phyloP scores from a whole-genome alignment of 495 filamentous ascomycete species.

The Chaetomidium leptoderma region DNA sequence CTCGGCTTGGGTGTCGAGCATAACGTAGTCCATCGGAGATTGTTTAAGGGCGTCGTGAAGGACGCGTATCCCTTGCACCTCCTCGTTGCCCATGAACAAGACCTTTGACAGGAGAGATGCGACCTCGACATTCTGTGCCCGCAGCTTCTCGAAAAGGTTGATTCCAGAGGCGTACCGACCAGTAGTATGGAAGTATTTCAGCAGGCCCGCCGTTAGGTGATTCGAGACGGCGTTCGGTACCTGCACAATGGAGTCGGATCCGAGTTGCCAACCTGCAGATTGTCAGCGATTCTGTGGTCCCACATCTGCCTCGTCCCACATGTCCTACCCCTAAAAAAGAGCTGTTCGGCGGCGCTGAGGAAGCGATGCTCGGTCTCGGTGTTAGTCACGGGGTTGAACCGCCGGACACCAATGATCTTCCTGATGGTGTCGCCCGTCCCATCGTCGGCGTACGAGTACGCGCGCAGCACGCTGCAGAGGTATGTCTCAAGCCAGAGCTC shows the following conservation, averaged over 20 bases:
- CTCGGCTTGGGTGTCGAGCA: constrained; percentile 89
- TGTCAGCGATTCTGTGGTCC: background rate
- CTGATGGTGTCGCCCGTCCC: constrained; percentile 85
- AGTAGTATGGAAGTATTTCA: constrained; percentile 96
- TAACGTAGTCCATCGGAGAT: constrained; percentile 90
- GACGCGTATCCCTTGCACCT: constrained; percentile 85
- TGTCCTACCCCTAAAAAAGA: constrained; percentile 82
- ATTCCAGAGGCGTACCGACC: constrained; percentile 93
- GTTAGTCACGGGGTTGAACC: constrained; percentile 95
- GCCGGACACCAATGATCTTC: constrained; percentile 87
- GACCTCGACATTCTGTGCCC: constrained; percentile 84
- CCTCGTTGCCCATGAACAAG: constrained; percentile 87
- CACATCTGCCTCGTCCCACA: background rate
- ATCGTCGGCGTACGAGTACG: constrained; percentile 94
- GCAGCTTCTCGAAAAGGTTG: constrained; percentile 95
- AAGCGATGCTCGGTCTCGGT: constrained; percentile 97
- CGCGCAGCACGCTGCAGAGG: constrained; percentile 84
- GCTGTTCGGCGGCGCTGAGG: constrained; percentile 85
- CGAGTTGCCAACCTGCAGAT: constrained; percentile 77
- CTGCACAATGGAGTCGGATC: constrained; percentile 94
- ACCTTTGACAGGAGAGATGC: constrained; percentile 88
- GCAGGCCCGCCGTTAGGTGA: constrained; percentile 81
- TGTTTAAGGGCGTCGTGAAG: constrained; percentile 84
- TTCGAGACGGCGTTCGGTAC: constrained; percentile 97
- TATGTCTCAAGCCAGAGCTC: constrained; percentile 97